Base-by-base conservation (phyloP, 805 yeast species). In the Wickerhamomyces xylosicus region DNA sequence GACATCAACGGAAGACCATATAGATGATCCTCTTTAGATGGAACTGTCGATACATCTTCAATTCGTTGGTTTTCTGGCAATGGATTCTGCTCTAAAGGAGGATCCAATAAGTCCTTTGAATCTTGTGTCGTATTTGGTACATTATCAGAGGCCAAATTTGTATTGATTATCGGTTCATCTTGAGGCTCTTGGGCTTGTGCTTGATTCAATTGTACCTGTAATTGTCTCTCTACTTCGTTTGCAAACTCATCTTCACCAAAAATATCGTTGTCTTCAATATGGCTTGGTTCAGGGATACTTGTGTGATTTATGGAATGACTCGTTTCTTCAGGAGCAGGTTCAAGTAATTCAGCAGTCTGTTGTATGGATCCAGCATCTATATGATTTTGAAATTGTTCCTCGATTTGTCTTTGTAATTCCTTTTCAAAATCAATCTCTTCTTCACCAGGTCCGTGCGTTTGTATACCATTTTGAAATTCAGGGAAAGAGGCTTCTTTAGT, bases 221-320 rank as follows among this genome's bases (percentile, higher is more conserved):
- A 38, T 29, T 49, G 53, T 37, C 53, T 44, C 37, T 56, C 52
- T 22, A 50, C 54, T 19, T 52, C 53, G 17, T 52, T 49, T 9
- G 54, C 55, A 36, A 53, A 52, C 14, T 50, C 52, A 29, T 48
- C 53, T 22, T 47, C 53, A n/a, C 48, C 52, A 17, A 31, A 31
- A 9, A 31, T 6, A 8, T 38, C 43, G 25, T 37, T 35, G 27
- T 25, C 34, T 13, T 36, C 35, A 8, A 18, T 17, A 28, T 41
- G 35, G 31, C 36, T 15, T 28, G 31, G 36, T 17, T 35, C 37
- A 22, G 17, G 21, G 31, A 36, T 21, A 7, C 17, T 29, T 31
- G 21, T 37, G 17, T 36, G 33, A 9, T 1, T 27, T 17, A 16
- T 36, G 20, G 13, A 17, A 20, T 25, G 31, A 31, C 19, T 36